Evolutionary conservation across 306 rosid species (phyloP), one percentile per base, ranked within the genome.

Genomic region (Carpinus viminea): DNA sequence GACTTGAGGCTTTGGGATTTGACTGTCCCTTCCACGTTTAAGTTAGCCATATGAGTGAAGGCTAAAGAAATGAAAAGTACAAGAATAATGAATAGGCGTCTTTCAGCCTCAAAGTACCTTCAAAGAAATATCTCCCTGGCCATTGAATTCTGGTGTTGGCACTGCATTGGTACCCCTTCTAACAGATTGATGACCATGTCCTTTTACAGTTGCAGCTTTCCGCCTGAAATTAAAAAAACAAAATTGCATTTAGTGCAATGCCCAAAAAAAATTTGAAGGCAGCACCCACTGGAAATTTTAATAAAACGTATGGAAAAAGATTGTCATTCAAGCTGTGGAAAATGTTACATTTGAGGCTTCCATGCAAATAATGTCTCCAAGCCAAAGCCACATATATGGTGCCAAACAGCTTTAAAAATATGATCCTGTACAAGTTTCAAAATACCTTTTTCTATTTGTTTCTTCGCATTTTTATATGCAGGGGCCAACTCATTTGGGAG

Each of bases 151-250:
- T 6, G 90, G 96, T 20, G 93, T 81, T 66, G 83, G 85, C 26
- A 12, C 74, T 65, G 34, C 81, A 76, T 90, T 90, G 51, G 62
- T 66, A 55, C 84, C 91, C 70, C 93, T 85, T 81, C 81, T 75
- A 47, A 85, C 97, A 31, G 92, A 88, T 81, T 79, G 89, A 1
- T 93, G 89, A 56, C 86, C 90, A 3, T 83, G 87, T 50, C 87
- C 89, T 80, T 84, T 88, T 24, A 80, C 83, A 55, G 82, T 81
- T 70, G 84, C 92, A 3, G 70, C 84, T 38, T 87, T 91, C 83
- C 80, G 83, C 81, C 98, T 95, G 85, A 77, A 83, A 82, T 17
- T 18, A 62, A 76, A 52, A 70, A 72, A 10, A 64, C 54, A 21
- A 61, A 62, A 57, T 8, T 52, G 38, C 28, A 18, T 55, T 21